Base-by-base conservation (phyloP, 495 filamentous ascomycete species). In the Neurospora africana region DNA sequence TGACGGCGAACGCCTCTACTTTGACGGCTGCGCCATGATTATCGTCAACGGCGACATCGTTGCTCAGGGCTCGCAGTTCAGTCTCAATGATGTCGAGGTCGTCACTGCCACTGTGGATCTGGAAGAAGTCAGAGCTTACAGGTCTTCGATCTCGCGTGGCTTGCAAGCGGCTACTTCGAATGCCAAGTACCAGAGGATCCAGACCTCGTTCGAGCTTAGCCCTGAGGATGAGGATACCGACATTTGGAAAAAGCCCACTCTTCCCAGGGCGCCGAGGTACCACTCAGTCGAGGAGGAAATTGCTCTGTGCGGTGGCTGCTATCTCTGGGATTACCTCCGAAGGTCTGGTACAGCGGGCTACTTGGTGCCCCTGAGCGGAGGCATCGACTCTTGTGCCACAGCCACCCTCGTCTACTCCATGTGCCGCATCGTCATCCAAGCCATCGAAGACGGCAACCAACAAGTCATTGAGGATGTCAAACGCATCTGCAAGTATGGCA, bases 251-350 rank as follows among this genome's bases (percentile, higher is more conserved):
- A 67, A 72, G 0, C 83, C 83, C 1, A 82, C 81, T 0, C 75
- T 75, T 15, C 75, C 78, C 0, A 78, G 78, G 5, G 73, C 78
- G 69, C 82, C 82, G 2, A 80, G 85, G 5, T 88, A 87, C 69
- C 90, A 93, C 78, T 76, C 80, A 0, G 89, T 90, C 0, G 91
- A 93, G 76, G 91, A 94, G 75, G 92, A 96, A 73, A 91, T 95
- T 74, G 88, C 89, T 0, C 83, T 93, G 0, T 87, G 87, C 0
- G 86, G 89, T 1, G 92, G 88, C 2, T 90, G 89, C 77, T 97
- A 89, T 83, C 81, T 97, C 0, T 97, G 93, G 92, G 92, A 97
- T 75, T 97, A 96, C 72, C 86, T 96, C 1, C 83, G 91, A 4
- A 78, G 92, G 69, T 90, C 84, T 21, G 83, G 84, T 19, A 84